phyloP scores from a whole-genome alignment of 2,329 filamentous ascomycete species.

The Tricladium varicosporioides region DNA sequence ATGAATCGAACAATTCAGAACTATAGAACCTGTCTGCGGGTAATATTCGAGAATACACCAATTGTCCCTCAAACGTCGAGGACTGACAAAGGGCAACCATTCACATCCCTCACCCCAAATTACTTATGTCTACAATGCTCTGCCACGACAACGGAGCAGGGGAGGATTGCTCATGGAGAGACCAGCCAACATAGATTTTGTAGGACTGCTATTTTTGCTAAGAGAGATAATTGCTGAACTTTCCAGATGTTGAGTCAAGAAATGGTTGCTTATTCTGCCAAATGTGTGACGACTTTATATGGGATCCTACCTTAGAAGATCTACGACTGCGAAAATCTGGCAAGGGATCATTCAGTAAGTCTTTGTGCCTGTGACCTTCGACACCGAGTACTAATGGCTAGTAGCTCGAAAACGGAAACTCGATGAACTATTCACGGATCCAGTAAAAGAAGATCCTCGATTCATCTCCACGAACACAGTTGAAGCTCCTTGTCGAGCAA shows the following conservation, averaged over 20 bases:
- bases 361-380: background rate
- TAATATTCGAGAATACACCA: constrained; percentile 66
- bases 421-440: constrained; percentile 66
- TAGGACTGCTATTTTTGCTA: constrained; percentile 39
- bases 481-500: constrained; percentile 78
- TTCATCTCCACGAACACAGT: constrained; percentile 78
- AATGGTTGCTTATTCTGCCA: constrained; percentile 76
- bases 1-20: constrained; percentile 68
- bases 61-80: constrained; percentile 66
- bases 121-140: constrained; percentile 75
- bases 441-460: constrained; percentile 67
- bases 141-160: constrained; percentile 63
- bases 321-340: constrained; percentile 69
- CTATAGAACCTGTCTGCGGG: constrained; percentile 69
- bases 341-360: constrained; percentile 62
- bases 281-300: constrained; percentile 79
- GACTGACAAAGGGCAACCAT: constrained; percentile 51
- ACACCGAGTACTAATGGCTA: background rate
- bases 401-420: constrained; percentile 71
- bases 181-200: constrained; percentile 73
- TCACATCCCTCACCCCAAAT: constrained; percentile 64
- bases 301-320: constrained; percentile 77
- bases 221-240: constrained; percentile 7
- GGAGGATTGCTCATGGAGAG: constrained; percentile 63
- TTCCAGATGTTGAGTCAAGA: constrained; percentile 71